Evolutionary conservation across 2,329 filamentous ascomycete species (phyloP).

Genomic region (Scleromitrula shiraiana): DNA sequence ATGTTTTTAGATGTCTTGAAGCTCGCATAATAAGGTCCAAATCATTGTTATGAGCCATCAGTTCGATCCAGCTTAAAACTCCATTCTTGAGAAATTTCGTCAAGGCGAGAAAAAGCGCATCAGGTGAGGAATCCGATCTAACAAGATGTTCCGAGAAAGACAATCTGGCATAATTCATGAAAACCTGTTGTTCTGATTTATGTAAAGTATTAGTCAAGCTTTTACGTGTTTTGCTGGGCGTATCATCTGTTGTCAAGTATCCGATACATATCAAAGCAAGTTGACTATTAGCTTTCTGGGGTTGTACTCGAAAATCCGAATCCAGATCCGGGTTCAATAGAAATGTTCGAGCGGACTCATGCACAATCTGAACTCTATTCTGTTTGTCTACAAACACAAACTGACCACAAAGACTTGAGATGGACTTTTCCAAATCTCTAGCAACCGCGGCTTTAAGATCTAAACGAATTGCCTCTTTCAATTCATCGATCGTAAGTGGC

Average conservation of each 20-base stretch:
- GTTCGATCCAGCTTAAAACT: not conserved
- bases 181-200: not conserved
- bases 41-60: not conserved
- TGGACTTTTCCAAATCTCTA: conserved; percentile 26
- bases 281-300: not conserved
- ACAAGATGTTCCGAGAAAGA: not conserved
- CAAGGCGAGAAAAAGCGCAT: not conserved
- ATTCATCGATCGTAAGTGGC: conserved; percentile 21
- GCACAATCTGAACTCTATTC: not conserved
- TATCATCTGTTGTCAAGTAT: not conserved
- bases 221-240: no score
- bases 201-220: no score
- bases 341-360: not conserved
- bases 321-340: not conserved
- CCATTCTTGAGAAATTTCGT: not conserved
- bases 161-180: not conserved
- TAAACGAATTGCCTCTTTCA: conserved; percentile 19
- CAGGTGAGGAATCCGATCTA: not conserved
- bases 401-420: conserved; percentile 27
- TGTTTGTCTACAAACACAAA: conserved; percentile 28
- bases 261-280: not conserved
- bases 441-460: not conserved
- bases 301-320: not conserved
- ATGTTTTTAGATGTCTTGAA: not conserved
- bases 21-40: not conserved